Base-by-base conservation (phyloP, 2,329 filamentous ascomycete genomes). In the Blastomyces parvus region DNA sequence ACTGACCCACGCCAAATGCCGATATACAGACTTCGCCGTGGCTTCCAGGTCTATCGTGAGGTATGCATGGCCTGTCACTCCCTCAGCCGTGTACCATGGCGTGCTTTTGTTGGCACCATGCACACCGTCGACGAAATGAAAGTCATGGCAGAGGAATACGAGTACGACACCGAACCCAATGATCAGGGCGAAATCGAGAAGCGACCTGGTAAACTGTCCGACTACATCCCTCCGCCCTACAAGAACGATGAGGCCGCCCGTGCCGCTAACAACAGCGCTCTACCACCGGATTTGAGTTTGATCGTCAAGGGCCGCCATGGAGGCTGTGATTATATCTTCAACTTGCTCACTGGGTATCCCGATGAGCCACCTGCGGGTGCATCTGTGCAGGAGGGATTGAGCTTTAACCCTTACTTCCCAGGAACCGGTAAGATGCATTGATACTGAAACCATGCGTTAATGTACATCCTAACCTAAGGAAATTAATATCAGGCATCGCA, bases 321-420 rank as follows among this genome's bases (percentile, higher is more conserved):
- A 76, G 94, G 94, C 77, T 96, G 91, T 85, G 84, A 99, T 82
- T 99, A 99, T 85, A 91, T 99, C 82, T 99, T 97, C 86, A 91
- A 83, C 78, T 84, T 99, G 78, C 82, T 99, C 75, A 99, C 94
- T 63, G 94, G 94, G 71, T 99, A 99, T 80, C 94, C 94, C 65
- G 94, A 99, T 70, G 94, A 99, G 81, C 84, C 91, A 65, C 94
- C 94, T 62, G 90, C 94, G 60, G 94, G 94, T 76, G 91, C 90
- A 67, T 81, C 84, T 72, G 88, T 99, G 65, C 88, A 87, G 72
- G 86, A 87, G 66, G 94, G 94, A 74, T 87, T 99, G 80, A 97
- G 97, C 87, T 99, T 99, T 87, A 99, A 99, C 86, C 94, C 94
- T 66, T 99, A 97, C 85, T 99, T 99, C 88, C 94, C 94, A 64